These are phyloP conservation scores for Pneumocystis wakefieldiae DNA, from an alignment of 1,139 yeast genomes.

Conservation along the genomic window DNA sequence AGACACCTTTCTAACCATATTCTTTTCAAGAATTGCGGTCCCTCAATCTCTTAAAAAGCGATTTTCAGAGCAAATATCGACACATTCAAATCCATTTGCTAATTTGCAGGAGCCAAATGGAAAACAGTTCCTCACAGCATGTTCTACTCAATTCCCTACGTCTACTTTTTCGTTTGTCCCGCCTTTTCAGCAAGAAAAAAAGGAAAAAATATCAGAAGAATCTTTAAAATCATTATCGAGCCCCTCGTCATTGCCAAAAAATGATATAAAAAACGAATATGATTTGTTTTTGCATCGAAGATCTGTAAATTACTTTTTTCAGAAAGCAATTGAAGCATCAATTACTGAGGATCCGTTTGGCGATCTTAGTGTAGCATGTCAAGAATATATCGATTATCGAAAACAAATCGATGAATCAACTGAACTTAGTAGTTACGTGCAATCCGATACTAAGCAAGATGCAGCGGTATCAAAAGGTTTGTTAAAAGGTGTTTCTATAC, in stretches of 20 bases:
- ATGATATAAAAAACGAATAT: constrained; percentile 2
- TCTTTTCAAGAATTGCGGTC: neutral
- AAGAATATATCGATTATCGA: constrained; percentile 3
- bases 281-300: constrained; percentile 4
- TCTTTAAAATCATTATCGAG: neutral
- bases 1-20: neutral
- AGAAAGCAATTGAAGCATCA: constrained; percentile 3
- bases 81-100: constrained; percentile 1
- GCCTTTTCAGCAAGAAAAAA: neutral
- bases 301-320: constrained; percentile 4
- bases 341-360: constrained; percentile 8
- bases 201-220: neutral
- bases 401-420: neutral
- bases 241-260: neutral
- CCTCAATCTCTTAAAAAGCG: neutral
- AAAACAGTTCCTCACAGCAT: neutral
- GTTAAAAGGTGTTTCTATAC: neutral
- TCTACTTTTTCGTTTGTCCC: neutral
- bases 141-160: neutral
- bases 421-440: neutral
- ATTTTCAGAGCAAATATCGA: neutral
- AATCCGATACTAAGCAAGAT: neutral
- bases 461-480: neutral
- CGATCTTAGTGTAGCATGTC: neutral
- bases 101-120: neutral